phyloP scores from a whole-genome alignment of 257 asterid genomes.

The Dorcoceras hygrometricum region DNA sequence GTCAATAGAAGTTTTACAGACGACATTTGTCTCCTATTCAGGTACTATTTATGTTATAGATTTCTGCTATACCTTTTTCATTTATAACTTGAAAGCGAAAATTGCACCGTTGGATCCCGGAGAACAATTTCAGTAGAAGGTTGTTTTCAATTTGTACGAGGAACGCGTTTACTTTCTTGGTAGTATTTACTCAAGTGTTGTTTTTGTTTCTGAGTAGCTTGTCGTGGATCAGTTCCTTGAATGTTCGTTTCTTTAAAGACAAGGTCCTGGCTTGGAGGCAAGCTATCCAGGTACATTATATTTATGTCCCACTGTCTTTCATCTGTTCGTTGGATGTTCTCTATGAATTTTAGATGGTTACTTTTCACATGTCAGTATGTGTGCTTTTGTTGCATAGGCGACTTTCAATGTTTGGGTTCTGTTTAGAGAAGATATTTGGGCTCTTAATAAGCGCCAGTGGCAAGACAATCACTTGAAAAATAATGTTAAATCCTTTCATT shows the following conservation, averaged over 20 bases:
- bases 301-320: neutral
- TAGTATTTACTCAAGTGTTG: too few relatives aligned
- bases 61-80: too few relatives aligned
- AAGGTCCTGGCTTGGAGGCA: neutral
- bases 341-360: neutral
- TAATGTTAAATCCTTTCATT: too few relatives aligned
- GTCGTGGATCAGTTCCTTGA: neutral
- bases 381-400: neutral
- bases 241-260: too few relatives aligned
- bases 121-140: neutral
- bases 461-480: too few relatives aligned
- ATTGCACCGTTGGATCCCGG: neutral
- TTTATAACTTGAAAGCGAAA: too few relatives aligned
- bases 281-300: neutral
- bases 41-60: too few relatives aligned
- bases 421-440: neutral
- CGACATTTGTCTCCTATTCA: too few relatives aligned
- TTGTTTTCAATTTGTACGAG: neutral
- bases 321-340: neutral
- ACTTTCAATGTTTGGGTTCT: neutral
- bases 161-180: neutral
- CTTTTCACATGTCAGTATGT: neutral
- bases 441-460: too few relatives aligned
- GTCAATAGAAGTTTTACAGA: too few relatives aligned
- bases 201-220: neutral